Conservation (phyloP, 2,329 filamentous ascomycete genomes). For the Xylariaceae sp. region DNA sequence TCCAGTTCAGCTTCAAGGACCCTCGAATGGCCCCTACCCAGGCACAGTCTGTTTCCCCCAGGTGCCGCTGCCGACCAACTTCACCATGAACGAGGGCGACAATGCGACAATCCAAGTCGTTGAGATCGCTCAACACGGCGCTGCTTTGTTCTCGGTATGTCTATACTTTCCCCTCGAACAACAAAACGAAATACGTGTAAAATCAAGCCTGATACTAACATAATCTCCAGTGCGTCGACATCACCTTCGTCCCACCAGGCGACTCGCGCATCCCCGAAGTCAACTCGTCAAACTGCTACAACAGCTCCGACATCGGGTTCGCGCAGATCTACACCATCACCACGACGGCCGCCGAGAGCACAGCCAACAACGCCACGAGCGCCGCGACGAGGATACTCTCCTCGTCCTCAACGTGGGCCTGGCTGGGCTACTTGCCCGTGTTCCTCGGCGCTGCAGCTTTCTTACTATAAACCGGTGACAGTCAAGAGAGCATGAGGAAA, state of each 20-base stretch:
- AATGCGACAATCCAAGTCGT: constrained; percentile 76
- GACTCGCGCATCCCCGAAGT: constrained; percentile 67
- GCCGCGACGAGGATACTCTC: constrained; percentile 26
- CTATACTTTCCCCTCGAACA: background rate
- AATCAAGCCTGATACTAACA: constrained; percentile 1
- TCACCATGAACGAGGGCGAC: constrained; percentile 74
- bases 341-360: constrained; percentile 41
- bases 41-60: constrained; percentile 88
- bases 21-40: constrained; percentile 78
- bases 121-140: constrained; percentile 69
- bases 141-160: constrained; percentile 66
- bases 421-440: constrained; percentile 43
- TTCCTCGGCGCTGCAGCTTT: constrained; percentile 39
- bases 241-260: constrained; percentile 79
- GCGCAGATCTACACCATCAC: constrained; percentile 71
- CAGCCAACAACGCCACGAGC: constrained; percentile 33
- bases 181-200: background rate
- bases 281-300: constrained; percentile 83
- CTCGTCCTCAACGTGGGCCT: constrained; percentile 24
- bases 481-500: background rate
- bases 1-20: constrained; percentile 80
- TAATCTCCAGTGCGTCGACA: constrained; percentile 78
- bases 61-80: constrained; percentile 74
- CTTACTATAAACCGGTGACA: constrained; percentile 31
- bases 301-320: constrained; percentile 75